These are phyloP conservation scores for Vitis riparia DNA, from an alignment of 164 flowering plant species.

Conservation along the genomic window DNA sequence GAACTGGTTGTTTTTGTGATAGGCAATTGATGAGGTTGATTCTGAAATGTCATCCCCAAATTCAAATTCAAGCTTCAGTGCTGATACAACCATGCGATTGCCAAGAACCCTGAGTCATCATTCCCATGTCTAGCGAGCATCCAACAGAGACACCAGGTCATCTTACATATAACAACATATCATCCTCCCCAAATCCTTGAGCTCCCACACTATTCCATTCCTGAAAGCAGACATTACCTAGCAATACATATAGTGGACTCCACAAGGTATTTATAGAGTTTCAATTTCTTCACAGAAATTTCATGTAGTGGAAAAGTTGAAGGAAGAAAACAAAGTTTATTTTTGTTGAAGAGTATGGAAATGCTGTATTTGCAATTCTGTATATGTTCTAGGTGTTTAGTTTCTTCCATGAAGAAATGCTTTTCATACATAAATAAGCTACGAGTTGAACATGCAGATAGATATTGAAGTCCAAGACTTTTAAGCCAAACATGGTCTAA, in stretches of 20 bases:
- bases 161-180: not conserved
- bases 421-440: too few relatives aligned
- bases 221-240: not conserved
- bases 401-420: too few relatives aligned
- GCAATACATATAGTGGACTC: not conserved
- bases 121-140: not conserved
- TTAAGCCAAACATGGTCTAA: too few relatives aligned
- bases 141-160: conserved; percentile 1
- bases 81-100: conserved; percentile 9
- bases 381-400: too few relatives aligned
- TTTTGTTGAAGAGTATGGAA: too few relatives aligned
- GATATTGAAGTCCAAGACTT: too few relatives aligned
- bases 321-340: too few relatives aligned
- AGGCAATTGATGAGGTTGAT: conserved; percentile 25
- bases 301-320: too few relatives aligned
- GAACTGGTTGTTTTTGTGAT: not conserved
- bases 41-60: conserved; percentile 15
- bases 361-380: too few relatives aligned
- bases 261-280: not conserved
- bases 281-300: too few relatives aligned
- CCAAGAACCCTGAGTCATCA: conserved; percentile 7
- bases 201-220: not conserved
- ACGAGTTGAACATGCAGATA: too few relatives aligned
- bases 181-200: not conserved
- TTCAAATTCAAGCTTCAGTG: conserved; percentile 8